Base-by-base conservation (phyloP, 2,329 filamentous ascomycete species). In the Ophiostoma perfectum region DNA sequence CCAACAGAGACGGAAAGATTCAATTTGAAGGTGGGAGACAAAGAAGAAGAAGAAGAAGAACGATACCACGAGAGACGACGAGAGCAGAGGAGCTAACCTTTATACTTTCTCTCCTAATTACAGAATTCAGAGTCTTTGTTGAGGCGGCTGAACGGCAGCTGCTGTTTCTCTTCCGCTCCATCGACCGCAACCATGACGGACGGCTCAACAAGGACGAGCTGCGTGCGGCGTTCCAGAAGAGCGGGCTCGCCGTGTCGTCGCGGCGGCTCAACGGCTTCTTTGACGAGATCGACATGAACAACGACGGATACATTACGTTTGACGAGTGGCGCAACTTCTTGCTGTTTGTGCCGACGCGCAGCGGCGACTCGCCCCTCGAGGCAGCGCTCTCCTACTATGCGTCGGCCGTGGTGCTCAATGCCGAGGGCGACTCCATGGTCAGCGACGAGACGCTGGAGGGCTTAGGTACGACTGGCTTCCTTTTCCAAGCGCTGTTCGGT, bases 311-410 rank as follows among this genome's bases (percentile, higher is more conserved):
- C 72, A 96, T 98, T 73, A 93, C 85, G 71, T 98, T 96, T 79
- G 88, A 92, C 73, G 95, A 99, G 84, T 98, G 95, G 95, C 89
- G 94, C 78, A 90, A 98, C 79, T 99, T 98, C 78, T 84, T 98
- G 39, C 86, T 98, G 62, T 98, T 98, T 79, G 90, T 98, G 81
- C 88, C 88, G 27, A 81, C 81, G 83, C 75, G 80, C 70, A 84
- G 88, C 72, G 82, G 87, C 73, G 84, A 85, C 68, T 87, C 90
- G 38, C 89, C 90, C 72, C 84, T 99, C 62, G 88, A 89, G 76
- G 88, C 91, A 67, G 90, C 97, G 68, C 83, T 97, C 74, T 93
- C 92, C 66, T 98, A 96, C 80, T 99, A 97, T 79, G 89, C 91
- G 69, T 90, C 92, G 65, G 91, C 94, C 73, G 88, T 96, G 76